Percentiles rank a stretch among this genome's conserved stretches.
Evolutionary conservation across 352 stramenopile species (phyloP).

Genomic region (Phytophthora capsici): DNA sequence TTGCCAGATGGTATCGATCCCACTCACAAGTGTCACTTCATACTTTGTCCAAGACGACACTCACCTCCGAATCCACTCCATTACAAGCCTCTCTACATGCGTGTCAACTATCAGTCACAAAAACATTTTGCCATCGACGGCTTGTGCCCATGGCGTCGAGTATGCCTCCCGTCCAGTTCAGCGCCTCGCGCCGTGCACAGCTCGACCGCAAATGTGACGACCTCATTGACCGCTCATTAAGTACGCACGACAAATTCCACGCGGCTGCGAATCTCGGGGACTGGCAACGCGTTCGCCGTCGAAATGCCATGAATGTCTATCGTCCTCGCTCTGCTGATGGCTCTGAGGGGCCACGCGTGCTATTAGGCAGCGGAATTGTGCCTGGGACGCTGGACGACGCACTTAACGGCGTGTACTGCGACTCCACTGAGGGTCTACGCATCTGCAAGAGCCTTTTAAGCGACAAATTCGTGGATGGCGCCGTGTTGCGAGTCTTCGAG

Average conservation of each 20-base stretch:
- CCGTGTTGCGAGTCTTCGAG: constrained; percentile 63
- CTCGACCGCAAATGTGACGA: constrained; percentile 59
- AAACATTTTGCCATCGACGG: constrained; percentile 14
- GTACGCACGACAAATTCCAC: constrained; percentile 58
- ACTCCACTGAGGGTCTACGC: constrained; percentile 61
- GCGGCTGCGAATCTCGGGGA: constrained; percentile 32
- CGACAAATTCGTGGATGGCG: constrained; percentile 60
- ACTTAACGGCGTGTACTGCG: constrained; percentile 55
- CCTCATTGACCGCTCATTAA: constrained; percentile 58
- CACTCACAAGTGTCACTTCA: background rate
- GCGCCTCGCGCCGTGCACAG: constrained; percentile 41
- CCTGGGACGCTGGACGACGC: constrained; percentile 57
- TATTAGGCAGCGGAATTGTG: constrained; percentile 62
- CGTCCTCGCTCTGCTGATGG: constrained; percentile 18
- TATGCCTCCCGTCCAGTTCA: constrained; percentile 43
- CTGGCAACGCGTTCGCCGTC: constrained; percentile 59
- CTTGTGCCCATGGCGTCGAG: constrained; percentile 21
- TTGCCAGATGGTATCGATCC: background rate
- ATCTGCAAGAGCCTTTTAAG: constrained; percentile 57
- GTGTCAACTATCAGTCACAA: constrained; percentile 11
- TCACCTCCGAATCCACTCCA: constrained; percentile 2
- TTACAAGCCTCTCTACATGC: constrained; percentile 10
- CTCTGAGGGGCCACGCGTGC: constrained; percentile 19
- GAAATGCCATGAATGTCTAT: constrained; percentile 59
- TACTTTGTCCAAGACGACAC: constrained; percentile 2